phyloP scores from a whole-genome alignment of 306 rosid genomes.

The Lablab purpureus region DNA sequence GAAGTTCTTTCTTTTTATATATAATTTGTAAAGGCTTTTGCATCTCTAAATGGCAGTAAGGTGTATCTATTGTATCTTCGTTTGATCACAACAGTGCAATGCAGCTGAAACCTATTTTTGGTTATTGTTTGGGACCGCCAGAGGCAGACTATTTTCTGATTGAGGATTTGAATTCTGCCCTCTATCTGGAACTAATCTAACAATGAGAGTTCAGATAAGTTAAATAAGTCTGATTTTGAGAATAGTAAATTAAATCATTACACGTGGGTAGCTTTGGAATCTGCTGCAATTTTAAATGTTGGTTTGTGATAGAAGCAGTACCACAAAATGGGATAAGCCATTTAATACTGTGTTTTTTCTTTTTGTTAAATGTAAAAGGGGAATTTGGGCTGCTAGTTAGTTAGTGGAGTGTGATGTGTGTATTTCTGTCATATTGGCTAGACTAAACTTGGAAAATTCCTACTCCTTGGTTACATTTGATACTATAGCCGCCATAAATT shows the following conservation, averaged over 20 bases:
- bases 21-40: neutral
- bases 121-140: neutral
- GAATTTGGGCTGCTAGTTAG: no score
- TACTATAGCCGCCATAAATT: slow-evolving; percentile 7
- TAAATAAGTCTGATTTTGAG: slow-evolving; percentile 24
- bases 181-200: neutral
- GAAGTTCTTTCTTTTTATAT: neutral
- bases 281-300: slow-evolving; percentile 11
- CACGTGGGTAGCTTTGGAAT: neutral
- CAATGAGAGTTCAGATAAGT: slow-evolving; percentile 8
- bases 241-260: neutral
- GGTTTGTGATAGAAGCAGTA: neutral
- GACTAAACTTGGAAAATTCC: neutral
- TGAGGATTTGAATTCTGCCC: neutral
- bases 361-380: no score
- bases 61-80: neutral
- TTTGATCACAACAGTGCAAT: neutral
- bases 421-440: no score
- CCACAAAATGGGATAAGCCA: no score
- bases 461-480: slow-evolving; percentile 5
- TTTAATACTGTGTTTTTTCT: no score
- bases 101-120: neutral
- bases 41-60: neutral
- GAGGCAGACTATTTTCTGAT: neutral
- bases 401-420: no score